phyloP scores from a whole-genome alignment of 2,329 filamentous ascomycete species.

The Eutypa lata region DNA sequence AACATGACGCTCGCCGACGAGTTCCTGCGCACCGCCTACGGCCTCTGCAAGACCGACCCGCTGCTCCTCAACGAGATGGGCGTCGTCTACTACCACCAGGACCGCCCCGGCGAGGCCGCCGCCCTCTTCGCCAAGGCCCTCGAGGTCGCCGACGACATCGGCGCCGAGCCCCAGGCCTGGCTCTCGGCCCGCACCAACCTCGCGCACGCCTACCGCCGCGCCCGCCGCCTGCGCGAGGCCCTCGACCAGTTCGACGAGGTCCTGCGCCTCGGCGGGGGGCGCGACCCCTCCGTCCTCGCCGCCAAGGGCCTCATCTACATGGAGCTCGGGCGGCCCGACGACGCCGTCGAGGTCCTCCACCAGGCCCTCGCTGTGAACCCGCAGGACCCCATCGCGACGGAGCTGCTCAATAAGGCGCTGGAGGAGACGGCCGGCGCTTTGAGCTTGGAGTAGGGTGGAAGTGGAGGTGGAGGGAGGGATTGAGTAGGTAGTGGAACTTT shows the following conservation, averaged over 20 bases:
- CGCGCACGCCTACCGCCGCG: constrained; percentile 78
- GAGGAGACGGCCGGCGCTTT: constrained; percentile 52
- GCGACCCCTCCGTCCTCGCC: constrained; percentile 70
- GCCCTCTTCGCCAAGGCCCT: constrained; percentile 77
- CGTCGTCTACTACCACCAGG: constrained; percentile 91
- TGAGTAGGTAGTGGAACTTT: too few species aligned
- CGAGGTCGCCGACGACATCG: constrained; percentile 72
- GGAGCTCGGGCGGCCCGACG: constrained; percentile 69
- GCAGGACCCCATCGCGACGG: constrained; percentile 78
- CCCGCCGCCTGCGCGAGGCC: constrained; percentile 66
- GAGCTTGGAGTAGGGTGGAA: constrained; percentile 2
- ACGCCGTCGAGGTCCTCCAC: constrained; percentile 79
- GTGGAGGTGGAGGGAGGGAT: background rate
- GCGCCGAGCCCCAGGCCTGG: constrained; percentile 79
- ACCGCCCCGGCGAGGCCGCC: constrained; percentile 71
- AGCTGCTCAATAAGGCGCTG: constrained; percentile 70
- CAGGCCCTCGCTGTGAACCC: constrained; percentile 77
- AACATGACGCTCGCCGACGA: constrained; percentile 93
- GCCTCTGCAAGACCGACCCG: constrained; percentile 79
- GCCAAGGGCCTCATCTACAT: constrained; percentile 83
- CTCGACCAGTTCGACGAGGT: constrained; percentile 84
- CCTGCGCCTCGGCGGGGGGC: constrained; percentile 72
- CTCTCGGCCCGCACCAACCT: constrained; percentile 83
- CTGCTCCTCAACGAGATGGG: constrained; percentile 93
- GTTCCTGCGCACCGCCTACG: constrained; percentile 86